A percentile compares a stretch with the other conserved stretches of the same genome.
These are phyloP conservation scores for Lactifluus piperatus DNA, from an alignment of 768 basidiomycete genomes.

Conservation along the genomic window DNA sequence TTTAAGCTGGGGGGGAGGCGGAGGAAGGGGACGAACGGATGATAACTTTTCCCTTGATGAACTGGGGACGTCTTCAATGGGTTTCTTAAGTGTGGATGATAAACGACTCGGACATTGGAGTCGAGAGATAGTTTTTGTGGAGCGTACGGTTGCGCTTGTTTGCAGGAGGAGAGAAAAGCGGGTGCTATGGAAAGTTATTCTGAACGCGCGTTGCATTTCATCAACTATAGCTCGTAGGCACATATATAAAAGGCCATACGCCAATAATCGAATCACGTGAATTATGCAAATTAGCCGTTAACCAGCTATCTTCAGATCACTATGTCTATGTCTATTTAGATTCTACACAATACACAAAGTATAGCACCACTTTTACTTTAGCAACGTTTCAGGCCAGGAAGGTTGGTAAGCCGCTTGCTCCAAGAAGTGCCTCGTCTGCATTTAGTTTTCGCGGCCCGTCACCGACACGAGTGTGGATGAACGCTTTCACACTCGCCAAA, in stretches of 20 bases:
- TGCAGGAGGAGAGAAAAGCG: neutral
- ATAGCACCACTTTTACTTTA: neutral
- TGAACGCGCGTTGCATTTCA: slow-evolving; percentile 2
- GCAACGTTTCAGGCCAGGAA: slow-evolving; percentile 28
- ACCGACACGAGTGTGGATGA: slow-evolving; percentile 91
- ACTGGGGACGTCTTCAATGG: neutral
- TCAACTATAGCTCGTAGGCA: too few relatives aligned
- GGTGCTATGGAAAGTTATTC: neutral
- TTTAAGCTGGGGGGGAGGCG: neutral
- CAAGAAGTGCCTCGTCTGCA: slow-evolving; percentile 56
- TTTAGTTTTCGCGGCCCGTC: slow-evolving; percentile 77
- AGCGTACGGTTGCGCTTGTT: neutral
- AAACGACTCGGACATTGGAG: neutral
- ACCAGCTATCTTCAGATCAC: too few relatives aligned
- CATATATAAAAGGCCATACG: too few relatives aligned
- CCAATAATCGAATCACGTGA: too few relatives aligned
- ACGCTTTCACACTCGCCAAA: slow-evolving; percentile 71
- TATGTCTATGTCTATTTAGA: neutral
- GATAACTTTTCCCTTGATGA: neutral
- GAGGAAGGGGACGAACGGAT: slow-evolving; percentile 1
- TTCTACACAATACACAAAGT: slow-evolving; percentile 1
- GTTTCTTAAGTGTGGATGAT: neutral
- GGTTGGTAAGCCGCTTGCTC: slow-evolving; percentile 60
- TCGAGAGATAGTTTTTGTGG: neutral
- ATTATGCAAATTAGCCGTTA: neutral